phyloP scores from a whole-genome alignment of 805 yeast genomes.

The Candida adriatica region DNA sequence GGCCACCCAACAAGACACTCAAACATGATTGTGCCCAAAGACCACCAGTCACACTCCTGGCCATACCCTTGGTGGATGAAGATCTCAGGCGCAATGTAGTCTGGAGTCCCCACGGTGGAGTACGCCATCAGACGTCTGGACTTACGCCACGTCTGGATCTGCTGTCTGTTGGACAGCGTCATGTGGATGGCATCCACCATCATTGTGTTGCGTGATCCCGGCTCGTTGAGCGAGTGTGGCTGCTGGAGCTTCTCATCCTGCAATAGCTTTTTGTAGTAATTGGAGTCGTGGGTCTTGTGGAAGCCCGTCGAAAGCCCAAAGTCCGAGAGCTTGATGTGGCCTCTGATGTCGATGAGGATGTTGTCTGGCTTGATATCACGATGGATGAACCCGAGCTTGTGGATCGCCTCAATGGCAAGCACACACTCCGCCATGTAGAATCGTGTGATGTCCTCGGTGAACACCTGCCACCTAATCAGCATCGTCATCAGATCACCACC shows the following conservation, averaged over 20 bases:
- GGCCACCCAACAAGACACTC: conserved; percentile 97
- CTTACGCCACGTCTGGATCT: conserved; percentile 66
- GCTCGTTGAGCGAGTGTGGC: conserved; percentile 27
- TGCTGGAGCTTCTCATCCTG: conserved; percentile 48
- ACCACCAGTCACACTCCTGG: conserved; percentile 98
- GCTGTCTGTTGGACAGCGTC: conserved; percentile 92
- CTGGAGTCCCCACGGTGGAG: conserved; percentile 98
- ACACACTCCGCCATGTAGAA: conserved; percentile 97
- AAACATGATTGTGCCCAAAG: conserved; percentile 93
- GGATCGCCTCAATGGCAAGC: conserved; percentile 88
- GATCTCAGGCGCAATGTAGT: conserved; percentile 97
- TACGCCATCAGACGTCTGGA: conserved; percentile 81
- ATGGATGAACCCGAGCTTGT: conserved; percentile 92
- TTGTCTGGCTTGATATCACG: conserved; percentile 98
- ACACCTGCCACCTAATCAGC: conserved; percentile 85
- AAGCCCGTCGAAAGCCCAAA: conserved; percentile 97
- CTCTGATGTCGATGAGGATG: conserved; percentile 75
- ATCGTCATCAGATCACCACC: conserved; percentile 98
- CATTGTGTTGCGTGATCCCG: conserved; percentile 61
- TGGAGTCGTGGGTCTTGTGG: conserved; percentile 86
- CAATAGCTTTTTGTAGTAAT: conserved; percentile 70
- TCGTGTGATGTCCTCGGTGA: conserved; percentile 92
- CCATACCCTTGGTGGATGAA: conserved; percentile 83
- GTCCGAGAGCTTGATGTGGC: conserved; percentile 90
- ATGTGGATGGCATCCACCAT: conserved; percentile 92